Evolutionary conservation across 306 rosid species (phyloP), one percentile per base, ranked within the genome.

Genomic region (Prunus mume): DNA sequence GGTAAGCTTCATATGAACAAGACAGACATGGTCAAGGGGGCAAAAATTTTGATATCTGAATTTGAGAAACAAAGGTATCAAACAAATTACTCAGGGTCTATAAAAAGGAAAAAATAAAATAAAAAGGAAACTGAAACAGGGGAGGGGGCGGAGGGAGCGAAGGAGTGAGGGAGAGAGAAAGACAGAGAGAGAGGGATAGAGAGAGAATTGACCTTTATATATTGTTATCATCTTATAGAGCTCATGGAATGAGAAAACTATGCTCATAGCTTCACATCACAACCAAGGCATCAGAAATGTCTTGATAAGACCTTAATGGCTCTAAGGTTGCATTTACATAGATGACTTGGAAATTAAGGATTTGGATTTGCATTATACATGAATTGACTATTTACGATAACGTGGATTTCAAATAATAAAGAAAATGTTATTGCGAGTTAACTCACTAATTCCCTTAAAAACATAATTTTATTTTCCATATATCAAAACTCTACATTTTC

Each of bases 401-500:
- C 17, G 2, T 12, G 55, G n/a, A 67, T 45, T 3, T 61, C 25
- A 11, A 15, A 69, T 50, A 28, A 5, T 51, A 11, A 10, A 68
- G 22, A 18, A 28, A 28, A 68, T 17, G 45, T 27, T 9, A 25
- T 27, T 49, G 17, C 45, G 27, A 50, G n/a, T 11, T 30, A 63
- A 2, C 12, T 19, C n/a, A 25, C 18, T 30, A 3, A 5, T 18
- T n/a, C 20, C 20, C 27, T 70, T 38, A 3, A 70, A 20, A 24
- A 63, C 52, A 47, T 2, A 15, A 28, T 2, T 63, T 30, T 63
- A 15, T 19, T 60, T 60, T 60, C 32, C 25, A 49, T 22, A 14
- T 68, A 68, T 68, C 57, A 43, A 68, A 27, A 69, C 72, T 49
- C 47, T 38, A 51, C 15, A 6, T 32, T n/a, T 9, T 71, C 65